Conservation (phyloP, 345 rosid genomes). For the Citrus reticulata region DNA sequence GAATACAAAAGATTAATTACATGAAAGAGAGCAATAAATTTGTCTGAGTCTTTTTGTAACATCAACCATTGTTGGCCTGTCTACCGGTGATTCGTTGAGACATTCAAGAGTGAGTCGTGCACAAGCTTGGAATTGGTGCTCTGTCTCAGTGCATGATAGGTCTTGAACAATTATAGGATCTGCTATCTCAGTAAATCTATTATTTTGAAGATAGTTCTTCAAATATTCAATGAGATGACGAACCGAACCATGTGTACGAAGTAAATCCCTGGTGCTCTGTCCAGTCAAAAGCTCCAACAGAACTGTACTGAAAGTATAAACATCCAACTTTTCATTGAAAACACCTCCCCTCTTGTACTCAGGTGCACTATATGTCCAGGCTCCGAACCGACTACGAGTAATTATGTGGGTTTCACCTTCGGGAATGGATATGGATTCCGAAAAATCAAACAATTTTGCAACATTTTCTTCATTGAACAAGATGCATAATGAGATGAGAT, state of each 20-base stretch:
- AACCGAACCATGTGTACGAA: too few relatives aligned
- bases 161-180: constrained; percentile 7
- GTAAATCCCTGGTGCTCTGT: too few relatives aligned
- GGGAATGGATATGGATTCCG: constrained; percentile 12
- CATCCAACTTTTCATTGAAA: constrained; percentile 27
- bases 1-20: too few relatives aligned
- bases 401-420: constrained; percentile 10
- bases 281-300: neutral
- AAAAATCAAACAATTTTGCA: constrained; percentile 19
- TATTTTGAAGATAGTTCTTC: neutral
- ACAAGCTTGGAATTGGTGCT: neutral
- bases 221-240: neutral
- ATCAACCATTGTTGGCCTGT: too few relatives aligned
- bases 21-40: too few relatives aligned
- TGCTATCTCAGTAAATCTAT: neutral
- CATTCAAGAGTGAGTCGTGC: neutral
- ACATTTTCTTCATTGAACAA: constrained; percentile 1
- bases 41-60: neutral
- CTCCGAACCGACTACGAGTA: neutral
- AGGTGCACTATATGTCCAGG: neutral
- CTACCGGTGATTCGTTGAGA: too few relatives aligned
- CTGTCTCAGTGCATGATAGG: neutral
- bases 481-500: neutral
- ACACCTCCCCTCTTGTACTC: neutral
- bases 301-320: neutral